Evolutionary conservation across 1,139 yeast genomes (phyloP), one percentile per base, ranked within the genome.

Genomic region (Debaryomyces udenii): DNA sequence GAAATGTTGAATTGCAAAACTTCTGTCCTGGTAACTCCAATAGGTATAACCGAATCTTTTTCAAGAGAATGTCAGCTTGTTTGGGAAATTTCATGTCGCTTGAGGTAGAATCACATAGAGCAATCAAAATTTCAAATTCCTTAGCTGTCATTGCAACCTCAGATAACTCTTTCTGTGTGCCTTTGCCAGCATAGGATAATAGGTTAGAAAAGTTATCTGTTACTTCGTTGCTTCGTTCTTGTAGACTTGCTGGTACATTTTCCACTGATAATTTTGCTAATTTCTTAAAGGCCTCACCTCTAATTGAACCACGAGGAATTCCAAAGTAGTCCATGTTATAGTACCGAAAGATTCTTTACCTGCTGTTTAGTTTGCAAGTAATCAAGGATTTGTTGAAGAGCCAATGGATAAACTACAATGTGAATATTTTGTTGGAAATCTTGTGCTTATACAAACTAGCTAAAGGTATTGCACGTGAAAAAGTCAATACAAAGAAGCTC

Each of bases 51-150:
- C 78, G 62, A 35, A 90, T 69, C 43, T 83, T 78, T 9, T 70
- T 63, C 26, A 83, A 57, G 24, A 88, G 62, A 7, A 69, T 57
- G 11, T 62, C 58, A 1, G 86, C 90, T 43, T 82, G 83, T 4
- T 56, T 59, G 15, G 61, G 52, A 37, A 62, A 55, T 38, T 70
- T 69, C 44, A 66, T 56, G 9, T 80, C 70, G 27, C 54, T 56
- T 2, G 61, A 49, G 6, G 83, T 73, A 14, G 88, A 70, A 17
- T 73, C 74, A 41, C 87, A 79, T 20, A 89, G 63, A 0, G 96
- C 88, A 39, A 82, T 55, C 42, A 90, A 64, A 4, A 84, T 80
- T 55, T 90, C 96, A 54, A 82, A 75, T 57, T 89, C 96, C 40
- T 76, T 77, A 27, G 68, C 57, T 2, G 75, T 60, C 39, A 81